Evolutionary conservation across 1,284 basidiomycete genomes (phyloP), one percentile per base, ranked within the genome.

Genomic region (Trichosporon inkin): DNA sequence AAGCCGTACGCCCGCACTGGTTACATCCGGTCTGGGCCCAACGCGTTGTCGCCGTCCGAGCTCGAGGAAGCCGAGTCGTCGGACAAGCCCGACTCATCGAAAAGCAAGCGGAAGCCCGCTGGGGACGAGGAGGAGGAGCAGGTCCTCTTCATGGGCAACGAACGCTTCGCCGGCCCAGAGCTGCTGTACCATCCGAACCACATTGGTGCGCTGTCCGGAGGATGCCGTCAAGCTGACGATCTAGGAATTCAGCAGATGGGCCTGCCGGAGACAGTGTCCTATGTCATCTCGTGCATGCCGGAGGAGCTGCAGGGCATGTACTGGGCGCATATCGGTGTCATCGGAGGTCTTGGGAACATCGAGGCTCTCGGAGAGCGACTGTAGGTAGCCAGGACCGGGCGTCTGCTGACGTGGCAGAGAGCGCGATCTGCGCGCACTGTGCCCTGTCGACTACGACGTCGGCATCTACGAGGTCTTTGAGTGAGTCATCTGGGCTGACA

Each of bases 311-410:
- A 86, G 67, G 92, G 90, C 24, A 85, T 96, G 85, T 92, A 92
- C 77, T 97, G 92, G 92, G 85, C 85, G 38, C 92, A 97, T 74
- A 92, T 98, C 64, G 88, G 90, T 6, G 79, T 96, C 61, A 84
- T 92, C 65, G 94, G 94, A 55, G 94, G 93, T 7, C 87, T 85
- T 71, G 85, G 86, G 3, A 84, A 85, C 67, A 84, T 93, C 65
- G 81, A 86, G 49, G 88, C 88, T 3, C 86, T 97, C 67, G 82
- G 84, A 20, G 77, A 83, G 56, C 80, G 94, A 77, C 76, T 97
- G 90, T 81, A 60, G 68, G 80, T 75, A 1, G 10, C 16, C 24
- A n/a, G 28, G 5, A 22, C 19, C 11, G 13, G 4, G 1, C 20
- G 10, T 11, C 10, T 22, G 36, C 56, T 62, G 34, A 61, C 47